Base-by-base conservation (phyloP, 2,329 filamentous ascomycete genomes). In the Aspergillus oerlinghausenensis region DNA sequence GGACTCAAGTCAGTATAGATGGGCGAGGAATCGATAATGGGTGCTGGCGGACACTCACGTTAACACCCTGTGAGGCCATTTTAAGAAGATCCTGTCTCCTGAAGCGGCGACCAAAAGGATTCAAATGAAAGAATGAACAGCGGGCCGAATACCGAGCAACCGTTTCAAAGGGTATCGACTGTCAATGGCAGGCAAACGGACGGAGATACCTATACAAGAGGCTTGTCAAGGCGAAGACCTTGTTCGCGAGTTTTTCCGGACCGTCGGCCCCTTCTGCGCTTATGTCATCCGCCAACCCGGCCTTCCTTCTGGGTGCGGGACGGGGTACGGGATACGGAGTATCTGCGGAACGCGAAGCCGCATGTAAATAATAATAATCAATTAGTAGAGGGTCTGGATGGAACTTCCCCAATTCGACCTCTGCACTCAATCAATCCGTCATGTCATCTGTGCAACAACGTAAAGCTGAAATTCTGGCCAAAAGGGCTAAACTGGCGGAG, bases 401-500 rank as follows among this genome's bases (percentile, higher is more conserved):
- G 29, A 32, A 23, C 47, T 55, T 50, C 54, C 51, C 55, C 54
- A 57, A 50, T 55, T 64, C 54, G 42, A 50, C 52, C 55, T 54
- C 43, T 55, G n/a, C 51, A 48, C 55, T 45, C 40, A 54, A 55
- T 59, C 53, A 19, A 25, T 32, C 28, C 58, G 66, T 54, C 56
- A 73, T 72, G 67, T 68, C 69, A 50, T 66, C 66, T 28, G 72
- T 73, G 78, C 88, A 86, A 73, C 80, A 92, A 82, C 88, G 92
- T 68, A 89, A 91, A 80, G 92, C 96, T 80, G 94, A 99, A 80
- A 96, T 99, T 66, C 81, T 94, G 67, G 92, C 92, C 65, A 99
- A 99, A 80, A 93, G 90, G 81, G 93, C 92, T 61, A 97, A 94
- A 81, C 90, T 99, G 68, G 92, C 90, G 51, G 94, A 97, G 82